A percentile compares a stretch with the other conserved stretches of the same genome.
Evolutionary conservation across 129 eudicot species (phyloP).

Genomic region (Flaveria brownii): DNA sequence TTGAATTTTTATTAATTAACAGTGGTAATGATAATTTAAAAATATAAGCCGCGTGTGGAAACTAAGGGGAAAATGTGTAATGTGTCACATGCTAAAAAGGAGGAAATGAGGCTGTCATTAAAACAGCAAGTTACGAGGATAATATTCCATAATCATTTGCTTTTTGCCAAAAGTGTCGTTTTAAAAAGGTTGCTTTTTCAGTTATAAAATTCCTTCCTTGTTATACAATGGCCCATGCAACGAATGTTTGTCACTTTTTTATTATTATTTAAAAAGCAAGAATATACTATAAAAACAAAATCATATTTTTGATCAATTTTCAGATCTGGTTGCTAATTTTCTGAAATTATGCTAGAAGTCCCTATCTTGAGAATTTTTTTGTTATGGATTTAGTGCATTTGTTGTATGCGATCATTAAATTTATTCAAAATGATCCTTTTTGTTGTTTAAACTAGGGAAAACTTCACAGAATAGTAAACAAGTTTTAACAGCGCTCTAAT

Average conservation of each 20-base stretch:
- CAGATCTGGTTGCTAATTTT: neutral
- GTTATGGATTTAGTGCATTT: too few species aligned
- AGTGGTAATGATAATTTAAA: neutral
- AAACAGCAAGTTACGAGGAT: slow-evolving; percentile 31
- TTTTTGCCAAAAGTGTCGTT: slow-evolving; percentile 29
- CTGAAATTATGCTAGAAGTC: neutral
- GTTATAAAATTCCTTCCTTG: slow-evolving; percentile 19
- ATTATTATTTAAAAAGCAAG: neutral
- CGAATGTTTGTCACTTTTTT: neutral
- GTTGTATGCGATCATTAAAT: too few species aligned
- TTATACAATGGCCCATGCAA: slow-evolving; percentile 9
- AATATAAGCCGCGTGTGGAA: slow-evolving; percentile 28
- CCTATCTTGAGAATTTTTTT: too few species aligned
- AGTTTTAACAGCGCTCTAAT: too few species aligned
- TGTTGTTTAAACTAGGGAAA: too few species aligned
- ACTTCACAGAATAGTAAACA: too few species aligned
- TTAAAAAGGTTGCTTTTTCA: slow-evolving; percentile 23
- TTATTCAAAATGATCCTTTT: too few species aligned
- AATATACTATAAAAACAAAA: neutral
- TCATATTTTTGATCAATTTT: neutral
- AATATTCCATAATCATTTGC: slow-evolving; percentile 30
- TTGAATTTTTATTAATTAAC: neutral
- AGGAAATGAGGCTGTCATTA: slow-evolving; percentile 24
- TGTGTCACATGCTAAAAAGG: slow-evolving; percentile 22
- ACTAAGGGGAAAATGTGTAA: neutral